phyloP scores from a whole-genome alignment of 2,329 filamentous ascomycete species.

The Fusarium chlamydosporum region DNA sequence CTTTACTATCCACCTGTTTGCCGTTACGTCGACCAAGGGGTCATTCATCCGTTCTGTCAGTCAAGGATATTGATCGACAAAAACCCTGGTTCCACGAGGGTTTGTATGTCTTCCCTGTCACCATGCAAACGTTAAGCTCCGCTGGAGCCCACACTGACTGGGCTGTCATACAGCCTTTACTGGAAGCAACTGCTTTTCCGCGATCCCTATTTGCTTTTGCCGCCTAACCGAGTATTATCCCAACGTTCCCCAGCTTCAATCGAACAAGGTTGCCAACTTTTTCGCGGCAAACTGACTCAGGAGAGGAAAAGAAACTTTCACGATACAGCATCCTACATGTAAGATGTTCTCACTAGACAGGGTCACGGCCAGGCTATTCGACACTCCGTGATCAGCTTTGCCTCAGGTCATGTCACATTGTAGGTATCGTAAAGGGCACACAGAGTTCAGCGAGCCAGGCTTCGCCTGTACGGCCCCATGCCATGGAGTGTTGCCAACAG shows the following conservation, averaged over 20 bases:
- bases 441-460: constrained; percentile 24
- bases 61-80: constrained; percentile 41
- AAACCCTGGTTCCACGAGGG: constrained; percentile 42
- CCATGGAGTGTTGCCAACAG: constrained; percentile 20
- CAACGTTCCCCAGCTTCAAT: constrained; percentile 31
- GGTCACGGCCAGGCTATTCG: constrained; percentile 26
- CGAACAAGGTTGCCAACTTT: constrained; percentile 36
- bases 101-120: constrained; percentile 33
- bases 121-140: constrained; percentile 36
- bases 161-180: constrained; percentile 22
- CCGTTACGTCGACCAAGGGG: constrained; percentile 9
- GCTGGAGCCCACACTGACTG: constrained; percentile 24
- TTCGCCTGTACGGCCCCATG: constrained; percentile 2
- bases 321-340: constrained; percentile 18
- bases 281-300: constrained; percentile 36
- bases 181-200: constrained; percentile 37
- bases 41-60: constrained; percentile 40
- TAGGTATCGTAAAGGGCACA: constrained; percentile 7
- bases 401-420: constrained; percentile 43
- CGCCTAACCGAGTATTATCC: constrained; percentile 36
- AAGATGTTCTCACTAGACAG: constrained; percentile 23
- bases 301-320: constrained; percentile 34
- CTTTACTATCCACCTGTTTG: constrained; percentile 28
- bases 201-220: constrained; percentile 39
- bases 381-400: constrained; percentile 21